Conservation (phyloP, 352 stramenopile species). For the Pythium sukuiense region DNA sequence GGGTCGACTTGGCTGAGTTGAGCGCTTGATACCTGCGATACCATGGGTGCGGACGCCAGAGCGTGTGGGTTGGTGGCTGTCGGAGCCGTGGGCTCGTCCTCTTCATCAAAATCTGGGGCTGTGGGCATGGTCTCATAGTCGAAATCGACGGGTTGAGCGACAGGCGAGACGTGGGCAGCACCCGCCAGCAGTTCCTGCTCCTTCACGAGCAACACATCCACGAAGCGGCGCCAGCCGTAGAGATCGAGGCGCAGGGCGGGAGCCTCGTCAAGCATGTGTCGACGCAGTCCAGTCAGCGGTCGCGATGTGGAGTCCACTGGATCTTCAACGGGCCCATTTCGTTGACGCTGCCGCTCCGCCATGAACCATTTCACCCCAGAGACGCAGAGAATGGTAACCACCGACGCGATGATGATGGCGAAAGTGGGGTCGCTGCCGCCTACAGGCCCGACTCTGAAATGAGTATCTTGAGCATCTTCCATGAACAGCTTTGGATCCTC, state of each 20-base stretch:
- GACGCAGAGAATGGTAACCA: neutral
- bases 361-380: neutral
- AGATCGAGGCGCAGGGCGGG: constrained; percentile 16
- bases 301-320: neutral
- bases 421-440: neutral
- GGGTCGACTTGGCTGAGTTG: neutral
- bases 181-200: constrained; percentile 13
- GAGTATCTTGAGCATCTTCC: neutral
- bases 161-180: constrained; percentile 10
- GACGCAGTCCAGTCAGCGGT: neutral
- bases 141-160: constrained; percentile 12
- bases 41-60: constrained; percentile 1
- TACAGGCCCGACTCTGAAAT: neutral
- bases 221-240: constrained; percentile 16
- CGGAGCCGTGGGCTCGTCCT: neutral
- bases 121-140: neutral
- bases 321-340: neutral
- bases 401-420: neutral
- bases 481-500: neutral
- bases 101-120: constrained; percentile 1
- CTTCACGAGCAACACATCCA: constrained; percentile 1
- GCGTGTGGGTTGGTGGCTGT: neutral
- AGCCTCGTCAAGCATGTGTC: constrained; percentile 18
- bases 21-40: neutral
- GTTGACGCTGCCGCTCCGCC: neutral